Conservation (phyloP, 129 eudicot genomes). For the Silybum marianum region DNA sequence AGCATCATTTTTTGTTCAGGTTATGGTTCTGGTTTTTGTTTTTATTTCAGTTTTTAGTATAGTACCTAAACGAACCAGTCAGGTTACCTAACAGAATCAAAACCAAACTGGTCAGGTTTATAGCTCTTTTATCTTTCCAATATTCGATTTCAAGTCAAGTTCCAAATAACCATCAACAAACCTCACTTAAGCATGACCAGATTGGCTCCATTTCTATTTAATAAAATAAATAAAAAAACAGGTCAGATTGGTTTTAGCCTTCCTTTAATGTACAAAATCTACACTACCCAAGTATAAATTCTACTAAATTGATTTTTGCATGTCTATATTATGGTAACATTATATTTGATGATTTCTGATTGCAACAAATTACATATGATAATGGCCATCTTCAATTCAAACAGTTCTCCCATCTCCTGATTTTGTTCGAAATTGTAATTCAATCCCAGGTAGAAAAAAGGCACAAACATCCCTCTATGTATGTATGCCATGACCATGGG, state of each 20-base stretch:
- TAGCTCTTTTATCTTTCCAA: not conserved
- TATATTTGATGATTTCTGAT: not conserved
- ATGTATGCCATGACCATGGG: not conserved
- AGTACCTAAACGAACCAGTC: not conserved
- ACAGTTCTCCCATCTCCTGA: not conserved
- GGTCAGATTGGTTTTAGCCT: not conserved
- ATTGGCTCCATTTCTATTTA: not conserved
- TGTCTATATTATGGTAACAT: not conserved
- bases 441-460: not conserved
- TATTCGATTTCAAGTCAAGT: not conserved
- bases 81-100: not conserved
- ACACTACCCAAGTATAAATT: not conserved
- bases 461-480: not conserved
- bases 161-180: not conserved
- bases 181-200: not conserved
- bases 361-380: constrained; percentile 4
- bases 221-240: too few species aligned
- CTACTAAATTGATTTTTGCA: not conserved
- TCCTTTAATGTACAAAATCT: not conserved
- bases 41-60: not conserved
- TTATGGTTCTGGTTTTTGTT: too few species aligned
- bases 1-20: too few species aligned
- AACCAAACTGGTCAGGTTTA: not conserved
- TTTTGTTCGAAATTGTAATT: not conserved
- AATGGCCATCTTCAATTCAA: not conserved